Base-by-base conservation (phyloP, 2,329 filamentous ascomycete genomes). In the Juglanconis sp. region DNA sequence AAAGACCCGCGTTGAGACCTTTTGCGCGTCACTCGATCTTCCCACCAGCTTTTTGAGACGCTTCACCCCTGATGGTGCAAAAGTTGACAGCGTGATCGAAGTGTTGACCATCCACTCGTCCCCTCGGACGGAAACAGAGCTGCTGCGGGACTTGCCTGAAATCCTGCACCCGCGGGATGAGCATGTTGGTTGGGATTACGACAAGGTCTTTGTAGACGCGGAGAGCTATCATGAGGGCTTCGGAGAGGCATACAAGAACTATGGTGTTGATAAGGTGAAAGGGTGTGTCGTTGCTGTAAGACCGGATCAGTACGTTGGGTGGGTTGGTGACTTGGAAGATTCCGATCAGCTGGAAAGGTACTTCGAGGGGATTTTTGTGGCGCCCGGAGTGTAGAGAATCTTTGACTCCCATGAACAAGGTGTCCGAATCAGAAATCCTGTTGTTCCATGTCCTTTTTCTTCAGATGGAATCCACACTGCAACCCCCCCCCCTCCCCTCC, bases 271-370 rank as follows among this genome's bases (percentile, higher is more conserved):
- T 64, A 69, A 65, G 17, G 74, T 80, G 56, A 71, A 72, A 24
- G 87, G 88, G 0, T 85, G 83, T 63, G 73, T 86, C 4, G 80
- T 89, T 0, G 74, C 87, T 1, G 74, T 87, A 2, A 72, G 89
- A 53, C 89, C 88, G 2, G 89, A 91, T 74, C 86, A 88, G 68
- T 87, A 91, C 71, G 81, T 47, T n/a, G 44, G 44, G 44, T 47
- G 44, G 44, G 15, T 47, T 17, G 44, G 44, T 24, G 44, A 47
- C 17, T 17, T 47, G 15, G 44, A 47, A n/a, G 44, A 47, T 17
- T 47, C 6, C 17, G 44, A 17, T 17, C 13, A 47, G 6, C 13
- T 47, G 44, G 44, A 47, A 9, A 11, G 15, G 15, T 47, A 47
- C 17, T 47, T 47, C 44, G 44, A 47, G 44, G 44, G 44, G 5